phyloP scores from a whole-genome alignment of 164 flowering plant genomes.

The Taxillus chinensis region DNA sequence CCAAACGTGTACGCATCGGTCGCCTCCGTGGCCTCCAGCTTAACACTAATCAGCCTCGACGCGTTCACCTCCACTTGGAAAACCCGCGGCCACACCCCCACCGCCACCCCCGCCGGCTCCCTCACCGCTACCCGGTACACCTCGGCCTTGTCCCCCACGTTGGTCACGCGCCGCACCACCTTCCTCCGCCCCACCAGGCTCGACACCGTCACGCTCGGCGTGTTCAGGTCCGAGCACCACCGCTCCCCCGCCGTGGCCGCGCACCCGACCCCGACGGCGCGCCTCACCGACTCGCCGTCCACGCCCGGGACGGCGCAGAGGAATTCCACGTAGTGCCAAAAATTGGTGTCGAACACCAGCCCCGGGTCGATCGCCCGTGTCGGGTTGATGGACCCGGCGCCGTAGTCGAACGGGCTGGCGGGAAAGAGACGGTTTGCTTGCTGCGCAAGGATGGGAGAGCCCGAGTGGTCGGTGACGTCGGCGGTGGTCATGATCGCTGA shows the following conservation, averaged over 20 bases:
- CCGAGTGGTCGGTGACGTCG: constrained; percentile 19
- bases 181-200: constrained; percentile 41
- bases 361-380: constrained; percentile 42
- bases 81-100: constrained; percentile 21
- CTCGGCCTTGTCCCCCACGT: constrained; percentile 29
- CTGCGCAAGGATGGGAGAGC: constrained; percentile 37
- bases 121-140: constrained; percentile 24
- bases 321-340: constrained; percentile 35
- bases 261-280: constrained; percentile 37
- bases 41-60: constrained; percentile 20
- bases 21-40: constrained; percentile 27
- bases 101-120: constrained; percentile 36
- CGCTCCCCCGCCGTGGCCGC: constrained; percentile 11
- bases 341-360: constrained; percentile 28
- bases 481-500: constrained; percentile 60
- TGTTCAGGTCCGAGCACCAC: constrained; percentile 54
- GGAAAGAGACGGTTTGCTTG: constrained; percentile 14
- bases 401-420: constrained; percentile 38
- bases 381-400: constrained; percentile 32
- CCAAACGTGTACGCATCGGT: constrained; percentile 40
- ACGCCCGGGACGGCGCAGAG: constrained; percentile 53
- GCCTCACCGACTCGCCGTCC: constrained; percentile 36
- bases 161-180: constrained; percentile 30
- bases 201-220: constrained; percentile 37
- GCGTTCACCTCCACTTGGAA: constrained; percentile 23